Conservation (phyloP, 176 grass and related monocot genomes). For the Aegilops umbellulata region DNA sequence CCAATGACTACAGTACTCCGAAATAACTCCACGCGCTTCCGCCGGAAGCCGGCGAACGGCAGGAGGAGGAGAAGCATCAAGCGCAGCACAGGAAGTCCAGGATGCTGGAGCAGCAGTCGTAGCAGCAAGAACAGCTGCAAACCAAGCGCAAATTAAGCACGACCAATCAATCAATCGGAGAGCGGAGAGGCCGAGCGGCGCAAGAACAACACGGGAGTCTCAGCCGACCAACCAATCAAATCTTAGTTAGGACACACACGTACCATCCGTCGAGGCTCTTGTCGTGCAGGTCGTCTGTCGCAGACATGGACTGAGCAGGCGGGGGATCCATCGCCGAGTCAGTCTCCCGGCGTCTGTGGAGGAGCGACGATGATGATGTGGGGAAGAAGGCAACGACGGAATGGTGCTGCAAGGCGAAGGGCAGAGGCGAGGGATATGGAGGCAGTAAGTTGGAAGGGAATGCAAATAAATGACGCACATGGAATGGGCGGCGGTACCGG, state of each 20-base stretch:
- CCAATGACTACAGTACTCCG: neutral
- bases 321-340: constrained; percentile 48
- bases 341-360: neutral
- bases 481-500: neutral
- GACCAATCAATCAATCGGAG: neutral
- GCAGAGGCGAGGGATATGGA: neutral
- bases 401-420: neutral
- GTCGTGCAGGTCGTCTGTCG: constrained; percentile 48
- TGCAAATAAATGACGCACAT: neutral
- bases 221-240: neutral
- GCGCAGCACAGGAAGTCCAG: constrained; percentile 67
- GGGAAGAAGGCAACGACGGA: neutral
- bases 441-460: neutral
- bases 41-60: neutral
- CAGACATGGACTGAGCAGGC: constrained; percentile 47
- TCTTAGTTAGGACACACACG: neutral
- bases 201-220: neutral
- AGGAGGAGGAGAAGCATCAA: neutral
- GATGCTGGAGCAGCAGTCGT: constrained; percentile 62
- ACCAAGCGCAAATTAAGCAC: neutral
- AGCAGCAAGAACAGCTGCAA: constrained; percentile 71
- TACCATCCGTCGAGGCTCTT: constrained; percentile 59
- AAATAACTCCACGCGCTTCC: neutral
- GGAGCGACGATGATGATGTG: neutral
- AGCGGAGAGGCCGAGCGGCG: neutral